A percentile compares a stretch with the other conserved stretches of the same genome.
Conservation (phyloP, 495 filamentous ascomycete species). For the Hamigera avellanea region DNA sequence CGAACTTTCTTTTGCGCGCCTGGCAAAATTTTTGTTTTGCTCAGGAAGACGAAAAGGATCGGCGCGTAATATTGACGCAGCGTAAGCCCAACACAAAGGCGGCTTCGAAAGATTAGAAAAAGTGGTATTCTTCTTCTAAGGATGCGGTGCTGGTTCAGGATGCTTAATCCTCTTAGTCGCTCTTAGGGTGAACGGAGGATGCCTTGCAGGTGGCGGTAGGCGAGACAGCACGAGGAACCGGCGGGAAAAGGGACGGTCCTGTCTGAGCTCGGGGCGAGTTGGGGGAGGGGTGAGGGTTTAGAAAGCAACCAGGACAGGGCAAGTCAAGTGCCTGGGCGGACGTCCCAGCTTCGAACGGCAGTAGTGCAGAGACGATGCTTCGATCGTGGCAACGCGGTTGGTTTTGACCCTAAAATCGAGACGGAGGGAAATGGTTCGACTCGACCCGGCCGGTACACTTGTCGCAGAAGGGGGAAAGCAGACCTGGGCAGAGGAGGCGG, state of each 20-base stretch:
- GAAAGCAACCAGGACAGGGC: slow-evolving; percentile 14
- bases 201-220: slow-evolving; percentile 38
- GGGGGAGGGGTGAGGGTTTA: slow-evolving; percentile 10
- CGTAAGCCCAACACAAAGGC: too few relatives aligned
- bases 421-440: slow-evolving; percentile 17
- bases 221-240: slow-evolving; percentile 24
- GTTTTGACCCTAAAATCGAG: slow-evolving; percentile 19
- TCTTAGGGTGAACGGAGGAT: slow-evolving; percentile 30
- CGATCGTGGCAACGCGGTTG: slow-evolving; percentile 14
- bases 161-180: slow-evolving; percentile 39
- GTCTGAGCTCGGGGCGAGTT: slow-evolving; percentile 12
- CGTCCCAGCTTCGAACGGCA: neutral
- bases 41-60: slow-evolving; percentile 1
- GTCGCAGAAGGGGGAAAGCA: slow-evolving; percentile 8
- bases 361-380: slow-evolving; percentile 17
- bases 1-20: slow-evolving; percentile 2
- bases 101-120: too few relatives aligned
- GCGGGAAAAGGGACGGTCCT: slow-evolving; percentile 17
- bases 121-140: neutral
- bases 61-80: slow-evolving; percentile 10
- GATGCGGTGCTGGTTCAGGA: slow-evolving; percentile 28
- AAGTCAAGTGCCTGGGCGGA: slow-evolving; percentile 5
- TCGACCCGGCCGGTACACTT: slow-evolving; percentile 9
- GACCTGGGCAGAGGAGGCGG: slow-evolving; percentile 18
- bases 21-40: neutral